Evolutionary conservation across 176 grass and related monocot species (phyloP).

Genomic region (Tuctoria greenei): DNA sequence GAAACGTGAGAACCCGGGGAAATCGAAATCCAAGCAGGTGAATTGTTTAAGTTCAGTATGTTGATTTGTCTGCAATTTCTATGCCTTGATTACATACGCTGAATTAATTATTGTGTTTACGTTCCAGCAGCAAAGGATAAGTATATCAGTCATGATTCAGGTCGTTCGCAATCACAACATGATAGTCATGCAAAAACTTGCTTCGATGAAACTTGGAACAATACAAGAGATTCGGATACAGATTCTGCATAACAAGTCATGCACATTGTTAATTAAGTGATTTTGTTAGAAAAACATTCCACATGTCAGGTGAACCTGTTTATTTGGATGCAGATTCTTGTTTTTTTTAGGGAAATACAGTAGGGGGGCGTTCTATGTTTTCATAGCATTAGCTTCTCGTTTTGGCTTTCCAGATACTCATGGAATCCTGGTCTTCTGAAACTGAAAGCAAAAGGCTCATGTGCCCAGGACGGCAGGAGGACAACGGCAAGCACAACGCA

Average conservation of each 20-base stretch:
- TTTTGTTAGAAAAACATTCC: not conserved
- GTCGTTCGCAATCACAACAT: not conserved
- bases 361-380: no score
- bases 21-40: not conserved
- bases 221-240: not conserved
- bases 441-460: conserved; percentile 14
- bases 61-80: not conserved
- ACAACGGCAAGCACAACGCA: not conserved
- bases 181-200: not conserved
- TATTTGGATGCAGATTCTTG: not conserved
- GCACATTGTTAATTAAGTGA: not conserved
- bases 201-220: not conserved
- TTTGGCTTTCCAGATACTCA: not conserved
- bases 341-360: not conserved
- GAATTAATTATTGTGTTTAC: not conserved
- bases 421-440: not conserved
- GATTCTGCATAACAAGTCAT: not conserved
- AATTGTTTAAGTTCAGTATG: not conserved
- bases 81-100: not conserved
- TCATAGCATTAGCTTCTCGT: no score
- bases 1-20: not conserved
- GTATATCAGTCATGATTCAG: not conserved
- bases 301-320: not conserved
- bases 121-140: not conserved
- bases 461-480: not conserved